These are phyloP conservation scores for Lasiosphaeria miniovina DNA, from an alignment of 495 filamentous ascomycete species.

Conservation along the genomic window DNA sequence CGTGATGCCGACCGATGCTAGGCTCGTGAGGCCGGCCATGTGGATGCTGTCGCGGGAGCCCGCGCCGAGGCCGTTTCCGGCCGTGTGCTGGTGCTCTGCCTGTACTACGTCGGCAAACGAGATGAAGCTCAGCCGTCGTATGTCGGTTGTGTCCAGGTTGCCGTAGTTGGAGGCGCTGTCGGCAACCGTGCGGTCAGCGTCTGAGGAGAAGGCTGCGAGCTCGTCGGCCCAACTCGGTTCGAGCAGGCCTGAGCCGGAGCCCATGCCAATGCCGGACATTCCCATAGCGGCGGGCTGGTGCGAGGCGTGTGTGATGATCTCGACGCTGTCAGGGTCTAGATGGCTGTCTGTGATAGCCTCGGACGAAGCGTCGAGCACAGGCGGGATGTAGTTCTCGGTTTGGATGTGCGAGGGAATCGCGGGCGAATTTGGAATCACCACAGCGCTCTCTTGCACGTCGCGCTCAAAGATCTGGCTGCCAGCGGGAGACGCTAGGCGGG, in stretches of 20 bases:
- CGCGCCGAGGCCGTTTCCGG: slow-evolving; percentile 14
- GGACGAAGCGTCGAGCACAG: slow-evolving; percentile 83
- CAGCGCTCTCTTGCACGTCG: slow-evolving; percentile 75
- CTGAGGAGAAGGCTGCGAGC: slow-evolving; percentile 47
- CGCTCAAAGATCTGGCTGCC: slow-evolving; percentile 91
- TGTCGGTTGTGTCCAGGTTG: slow-evolving; percentile 67
- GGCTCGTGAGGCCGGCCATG: slow-evolving; percentile 52
- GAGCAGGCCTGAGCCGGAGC: slow-evolving; percentile 20
- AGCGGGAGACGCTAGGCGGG: slow-evolving; percentile 61
- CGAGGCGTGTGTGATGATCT: slow-evolving; percentile 78
- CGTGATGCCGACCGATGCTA: slow-evolving; percentile 39
- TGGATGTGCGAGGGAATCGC: slow-evolving; percentile 84
- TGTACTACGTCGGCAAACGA: slow-evolving; percentile 95
- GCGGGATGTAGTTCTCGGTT: slow-evolving; percentile 88
- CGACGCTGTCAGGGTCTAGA: slow-evolving; percentile 75
- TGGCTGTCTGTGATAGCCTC: slow-evolving; percentile 80
- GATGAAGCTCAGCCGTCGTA: slow-evolving; percentile 85
- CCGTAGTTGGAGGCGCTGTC: slow-evolving; percentile 67
- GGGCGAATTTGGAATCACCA: slow-evolving; percentile 62
- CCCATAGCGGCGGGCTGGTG: slow-evolving; percentile 73
- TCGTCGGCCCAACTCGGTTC: slow-evolving; percentile 55
- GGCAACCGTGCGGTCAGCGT: slow-evolving; percentile 33
- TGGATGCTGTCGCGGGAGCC: slow-evolving; percentile 60
- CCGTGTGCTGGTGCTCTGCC: slow-evolving; percentile 61
- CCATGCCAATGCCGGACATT: slow-evolving; percentile 46